These are phyloP conservation scores for Wolfiporia cocos DNA, from an alignment of 1,284 basidiomycete genomes.

Conservation along the genomic window DNA sequence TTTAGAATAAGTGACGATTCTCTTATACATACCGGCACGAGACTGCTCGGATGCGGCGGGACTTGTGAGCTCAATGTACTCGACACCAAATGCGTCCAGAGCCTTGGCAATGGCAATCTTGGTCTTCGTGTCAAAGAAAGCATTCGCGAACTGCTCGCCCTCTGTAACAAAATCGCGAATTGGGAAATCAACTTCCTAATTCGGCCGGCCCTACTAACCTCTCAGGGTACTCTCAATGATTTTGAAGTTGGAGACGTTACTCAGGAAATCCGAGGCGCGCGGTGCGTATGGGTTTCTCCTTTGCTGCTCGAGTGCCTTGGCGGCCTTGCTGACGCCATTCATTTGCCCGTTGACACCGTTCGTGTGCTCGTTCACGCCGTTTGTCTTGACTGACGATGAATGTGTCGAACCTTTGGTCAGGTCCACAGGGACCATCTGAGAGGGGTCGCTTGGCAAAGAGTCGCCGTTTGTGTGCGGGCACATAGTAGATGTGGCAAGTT, in stretches of 20 bases:
- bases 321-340: constrained; percentile 28
- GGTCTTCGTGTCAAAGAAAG: constrained; percentile 99
- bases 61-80: constrained; percentile 99
- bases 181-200: constrained; percentile 20
- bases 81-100: constrained; percentile 96
- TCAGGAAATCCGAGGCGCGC: constrained; percentile 86
- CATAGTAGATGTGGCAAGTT: constrained; percentile 49
- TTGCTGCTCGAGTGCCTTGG: constrained; percentile 32
- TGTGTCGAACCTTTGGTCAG: constrained; percentile 21
- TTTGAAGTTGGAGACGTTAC: constrained; percentile 89
- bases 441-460: constrained; percentile 35
- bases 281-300: constrained; percentile 79
- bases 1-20: neutral
- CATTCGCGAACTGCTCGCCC: constrained; percentile 99
- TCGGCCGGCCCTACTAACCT: constrained; percentile 55
- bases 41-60: constrained; percentile 98
- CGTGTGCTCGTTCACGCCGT: constrained; percentile 36
- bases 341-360: constrained; percentile 29
- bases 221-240: constrained; percentile 97
- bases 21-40: constrained; percentile 36
- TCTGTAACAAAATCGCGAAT: constrained; percentile 41
- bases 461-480: constrained; percentile 61
- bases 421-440: constrained; percentile 67
- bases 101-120: constrained; percentile 99
- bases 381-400: constrained; percentile 16